Evolutionary conservation across 176 grass and related monocot species (phyloP).

Genomic region (Carex cristatella): DNA sequence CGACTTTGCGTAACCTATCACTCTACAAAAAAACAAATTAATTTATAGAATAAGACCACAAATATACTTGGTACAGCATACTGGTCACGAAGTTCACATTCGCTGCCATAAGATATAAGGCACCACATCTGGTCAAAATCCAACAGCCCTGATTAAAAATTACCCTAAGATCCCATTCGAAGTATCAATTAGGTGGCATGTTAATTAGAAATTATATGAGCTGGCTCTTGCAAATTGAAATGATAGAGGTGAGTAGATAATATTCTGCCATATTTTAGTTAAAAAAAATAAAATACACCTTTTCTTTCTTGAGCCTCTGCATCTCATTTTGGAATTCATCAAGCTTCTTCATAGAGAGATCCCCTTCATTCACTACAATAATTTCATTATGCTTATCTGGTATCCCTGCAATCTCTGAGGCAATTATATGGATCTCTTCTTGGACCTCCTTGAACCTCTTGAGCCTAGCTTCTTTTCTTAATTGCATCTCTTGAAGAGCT

Average conservation of each 20-base stretch:
- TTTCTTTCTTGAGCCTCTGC: constrained; percentile 72
- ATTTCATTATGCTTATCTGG: constrained; percentile 24
- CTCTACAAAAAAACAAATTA: constrained; percentile 32
- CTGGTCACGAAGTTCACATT: background rate
- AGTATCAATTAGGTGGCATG: background rate
- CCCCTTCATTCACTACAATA: constrained; percentile 63
- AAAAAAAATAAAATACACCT: constrained; percentile 42
- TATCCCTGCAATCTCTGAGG: constrained; percentile 65
- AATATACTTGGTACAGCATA: background rate
- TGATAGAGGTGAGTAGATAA: background rate
- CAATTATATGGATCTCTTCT: constrained; percentile 67
- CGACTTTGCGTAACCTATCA: constrained; percentile 75
- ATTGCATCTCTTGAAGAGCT: constrained; percentile 93
- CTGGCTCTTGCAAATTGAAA: background rate
- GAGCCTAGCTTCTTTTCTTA: constrained; percentile 68
- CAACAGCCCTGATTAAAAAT: background rate
- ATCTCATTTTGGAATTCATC: constrained; percentile 73
- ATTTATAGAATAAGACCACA: constrained; percentile 17
- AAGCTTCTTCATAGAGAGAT: constrained; percentile 85
- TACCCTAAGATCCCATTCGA: too few species aligned
- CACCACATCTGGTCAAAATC: background rate
- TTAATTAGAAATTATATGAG: background rate
- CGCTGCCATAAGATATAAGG: background rate
- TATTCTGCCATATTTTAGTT: background rate
- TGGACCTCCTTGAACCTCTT: constrained; percentile 77